These are phyloP conservation scores for Penicillium cosmopolitanum DNA, from an alignment of 495 filamentous ascomycete genomes.

Conservation along the genomic window DNA sequence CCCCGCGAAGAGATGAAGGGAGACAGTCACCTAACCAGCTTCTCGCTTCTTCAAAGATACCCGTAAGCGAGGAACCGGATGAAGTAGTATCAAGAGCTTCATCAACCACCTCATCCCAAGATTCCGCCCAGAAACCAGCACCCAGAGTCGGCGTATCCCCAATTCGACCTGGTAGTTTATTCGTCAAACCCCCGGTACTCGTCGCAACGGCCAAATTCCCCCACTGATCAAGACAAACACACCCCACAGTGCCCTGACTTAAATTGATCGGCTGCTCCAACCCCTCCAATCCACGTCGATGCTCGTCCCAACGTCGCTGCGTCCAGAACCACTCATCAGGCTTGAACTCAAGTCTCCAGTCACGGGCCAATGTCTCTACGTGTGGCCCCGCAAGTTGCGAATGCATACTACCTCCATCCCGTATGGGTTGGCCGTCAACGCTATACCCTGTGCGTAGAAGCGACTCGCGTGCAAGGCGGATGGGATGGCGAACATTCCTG, in stretches of 20 bases:
- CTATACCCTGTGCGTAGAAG: slow-evolving; percentile 58
- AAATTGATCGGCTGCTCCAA: slow-evolving; percentile 29
- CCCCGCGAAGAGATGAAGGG: slow-evolving; percentile 34
- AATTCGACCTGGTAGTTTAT: slow-evolving; percentile 82
- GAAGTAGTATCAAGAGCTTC: not conserved
- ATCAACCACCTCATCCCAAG: slow-evolving; percentile 60
- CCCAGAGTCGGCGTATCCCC: slow-evolving; percentile 88
- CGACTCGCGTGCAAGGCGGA: slow-evolving; percentile 72
- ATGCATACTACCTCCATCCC: slow-evolving; percentile 59
- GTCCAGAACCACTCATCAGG: slow-evolving; percentile 78
- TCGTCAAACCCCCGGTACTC: slow-evolving; percentile 86
- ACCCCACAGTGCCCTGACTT: slow-evolving; percentile 83
- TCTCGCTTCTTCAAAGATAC: slow-evolving; percentile 6
- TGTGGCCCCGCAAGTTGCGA: slow-evolving; percentile 66
- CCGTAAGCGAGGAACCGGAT: slow-evolving; percentile 1
- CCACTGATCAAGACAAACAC: slow-evolving; percentile 73
- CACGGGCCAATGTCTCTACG: slow-evolving; percentile 66
- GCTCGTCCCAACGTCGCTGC: slow-evolving; percentile 80
- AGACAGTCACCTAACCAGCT: slow-evolving; percentile 54
- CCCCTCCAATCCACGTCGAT: slow-evolving; percentile 65
- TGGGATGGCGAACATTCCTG: slow-evolving; percentile 74
- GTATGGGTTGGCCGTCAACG: slow-evolving; percentile 33
- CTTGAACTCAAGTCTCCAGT: slow-evolving; percentile 72
- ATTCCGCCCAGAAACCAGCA: slow-evolving; percentile 89
- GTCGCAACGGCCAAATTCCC: slow-evolving; percentile 80